phyloP scores from a whole-genome alignment of 2,329 filamentous ascomycete genomes.

The Hypoxylon sp. region DNA sequence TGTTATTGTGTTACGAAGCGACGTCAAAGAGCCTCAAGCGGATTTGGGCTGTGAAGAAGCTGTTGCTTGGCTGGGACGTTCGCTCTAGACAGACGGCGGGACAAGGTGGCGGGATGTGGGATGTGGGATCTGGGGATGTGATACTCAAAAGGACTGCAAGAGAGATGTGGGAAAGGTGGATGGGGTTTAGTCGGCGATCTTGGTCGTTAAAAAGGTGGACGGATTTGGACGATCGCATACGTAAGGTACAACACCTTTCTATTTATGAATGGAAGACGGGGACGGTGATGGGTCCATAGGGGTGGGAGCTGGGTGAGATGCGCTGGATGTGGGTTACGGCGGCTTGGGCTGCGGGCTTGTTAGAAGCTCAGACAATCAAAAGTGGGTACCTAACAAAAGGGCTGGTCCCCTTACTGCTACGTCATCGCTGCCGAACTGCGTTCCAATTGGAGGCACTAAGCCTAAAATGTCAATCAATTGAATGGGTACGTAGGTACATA shows the following conservation, averaged over 20 bases:
- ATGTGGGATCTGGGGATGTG: conserved; percentile 18
- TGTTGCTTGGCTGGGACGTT: background rate
- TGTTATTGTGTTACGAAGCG: background rate
- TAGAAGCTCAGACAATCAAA: conserved; percentile 29
- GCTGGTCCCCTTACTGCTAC: conserved; percentile 42
- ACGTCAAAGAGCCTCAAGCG: conserved; percentile 6
- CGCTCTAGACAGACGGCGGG: background rate
- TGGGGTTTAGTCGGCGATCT: conserved; percentile 28
- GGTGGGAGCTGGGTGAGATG: conserved; percentile 3
- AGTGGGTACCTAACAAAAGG: conserved; percentile 29
- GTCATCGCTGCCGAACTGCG: conserved; percentile 42
- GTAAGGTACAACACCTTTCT: conserved; percentile 34
- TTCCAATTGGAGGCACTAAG: conserved; percentile 19
- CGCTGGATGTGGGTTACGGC: conserved; percentile 6
- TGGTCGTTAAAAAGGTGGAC: conserved; percentile 32
- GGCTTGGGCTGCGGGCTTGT: conserved; percentile 9
- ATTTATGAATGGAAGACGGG: conserved; percentile 31
- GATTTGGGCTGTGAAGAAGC: background rate
- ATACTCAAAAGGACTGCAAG: conserved; percentile 20
- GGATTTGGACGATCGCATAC: conserved; percentile 39
- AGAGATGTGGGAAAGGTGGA: conserved; percentile 19
- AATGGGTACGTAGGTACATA: too few relatives aligned
- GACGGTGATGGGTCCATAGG: conserved; percentile 22
- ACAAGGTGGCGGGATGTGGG: conserved; percentile 17
- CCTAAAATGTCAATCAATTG: conserved; percentile 13